phyloP scores from a whole-genome alignment of 441 rosid species.

The Melastoma candidum region DNA sequence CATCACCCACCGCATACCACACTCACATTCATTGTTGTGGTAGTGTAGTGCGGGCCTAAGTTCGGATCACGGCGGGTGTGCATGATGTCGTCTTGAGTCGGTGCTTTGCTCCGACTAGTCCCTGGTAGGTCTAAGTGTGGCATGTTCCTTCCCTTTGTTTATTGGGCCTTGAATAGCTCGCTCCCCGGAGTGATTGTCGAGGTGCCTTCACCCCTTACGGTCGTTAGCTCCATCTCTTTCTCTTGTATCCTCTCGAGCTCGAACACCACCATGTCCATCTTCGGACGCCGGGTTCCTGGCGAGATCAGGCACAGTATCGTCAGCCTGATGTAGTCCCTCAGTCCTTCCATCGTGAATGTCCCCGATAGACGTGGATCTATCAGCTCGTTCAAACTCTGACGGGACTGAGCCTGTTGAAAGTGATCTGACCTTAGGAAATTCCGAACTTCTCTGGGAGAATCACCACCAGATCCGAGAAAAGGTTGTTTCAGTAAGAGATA shows the following conservation, averaged over 20 bases:
- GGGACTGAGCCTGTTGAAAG: conserved; percentile 28
- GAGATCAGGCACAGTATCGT: conserved; percentile 35
- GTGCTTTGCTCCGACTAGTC: too few species aligned
- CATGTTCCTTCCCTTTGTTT: neutral
- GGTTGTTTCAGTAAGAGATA: conserved; percentile 1
- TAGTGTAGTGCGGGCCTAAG: too few species aligned
- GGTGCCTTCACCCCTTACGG: conserved; percentile 40
- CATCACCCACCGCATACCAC: too few species aligned
- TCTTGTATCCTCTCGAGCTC: conserved; percentile 42
- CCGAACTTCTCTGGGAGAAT: neutral
- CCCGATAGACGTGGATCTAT: conserved; percentile 35
- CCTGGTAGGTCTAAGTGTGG: too few species aligned
- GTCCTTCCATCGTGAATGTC: conserved; percentile 37
- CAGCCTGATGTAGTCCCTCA: conserved; percentile 31
- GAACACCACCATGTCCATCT: conserved; percentile 31
- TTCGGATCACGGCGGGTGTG: too few species aligned
- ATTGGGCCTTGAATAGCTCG: conserved; percentile 30
- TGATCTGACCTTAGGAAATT: too few species aligned
- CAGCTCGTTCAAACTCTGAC: conserved; percentile 22
- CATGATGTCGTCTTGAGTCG: too few species aligned
- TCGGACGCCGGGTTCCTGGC: conserved; percentile 32
- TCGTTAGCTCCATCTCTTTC: conserved; percentile 44
- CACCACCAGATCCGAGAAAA: too few species aligned
- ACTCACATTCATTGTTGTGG: too few species aligned
- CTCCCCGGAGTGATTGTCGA: conserved; percentile 43